Evolutionary conservation across 2,329 filamentous ascomycete species (phyloP), one percentile per base, ranked within the genome.

Genomic region (Trematosphaeria pertusa): DNA sequence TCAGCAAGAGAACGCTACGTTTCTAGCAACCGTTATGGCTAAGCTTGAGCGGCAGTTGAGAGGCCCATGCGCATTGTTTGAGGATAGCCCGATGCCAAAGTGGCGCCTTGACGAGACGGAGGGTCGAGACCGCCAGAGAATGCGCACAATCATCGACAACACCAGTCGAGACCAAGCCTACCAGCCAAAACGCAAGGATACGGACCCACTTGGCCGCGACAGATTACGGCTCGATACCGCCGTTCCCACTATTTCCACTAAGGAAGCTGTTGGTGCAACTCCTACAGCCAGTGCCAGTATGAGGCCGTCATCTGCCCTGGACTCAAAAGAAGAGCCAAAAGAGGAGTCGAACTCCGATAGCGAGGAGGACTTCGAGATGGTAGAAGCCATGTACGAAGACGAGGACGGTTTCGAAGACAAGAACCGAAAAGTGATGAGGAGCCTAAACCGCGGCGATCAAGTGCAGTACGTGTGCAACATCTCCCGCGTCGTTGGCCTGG

Each of bases 81-180:
- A 87, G 40, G 83, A 87, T 28, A 76, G 81, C 0, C 76, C 79
- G 2, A 70, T 81, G 1, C 78, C 79, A 0, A 95, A 88, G 69
- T 99, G 93, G 93, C 91, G 93, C 61, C 82, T 99, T 11, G 94
- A 99, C 66, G 87, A 95, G 61, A 97, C 94, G 0, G 94, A 99
- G 75, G 93, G 94, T 9, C 87, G 92, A 9, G 96, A 97, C 69
- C 87, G 95, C 14, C 97, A 97, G 91, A 86, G 95, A 12, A 80
- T 96, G 61, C 85, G 94, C 20, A 83, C 96, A 39, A 80, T 97
- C 1, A 89, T 92, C 1, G 92, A 97, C 65, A 83, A 84, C 46
- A 82, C 83, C 0, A 62, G 41, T 1, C 81, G 85, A 18, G 81
- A 86, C 43, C 85, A 89, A 46, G 84, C 88, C 36, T 96, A 92